phyloP scores from a whole-genome alignment of 169 alveolate genomes.

The Eimeria necatrix region DNA sequence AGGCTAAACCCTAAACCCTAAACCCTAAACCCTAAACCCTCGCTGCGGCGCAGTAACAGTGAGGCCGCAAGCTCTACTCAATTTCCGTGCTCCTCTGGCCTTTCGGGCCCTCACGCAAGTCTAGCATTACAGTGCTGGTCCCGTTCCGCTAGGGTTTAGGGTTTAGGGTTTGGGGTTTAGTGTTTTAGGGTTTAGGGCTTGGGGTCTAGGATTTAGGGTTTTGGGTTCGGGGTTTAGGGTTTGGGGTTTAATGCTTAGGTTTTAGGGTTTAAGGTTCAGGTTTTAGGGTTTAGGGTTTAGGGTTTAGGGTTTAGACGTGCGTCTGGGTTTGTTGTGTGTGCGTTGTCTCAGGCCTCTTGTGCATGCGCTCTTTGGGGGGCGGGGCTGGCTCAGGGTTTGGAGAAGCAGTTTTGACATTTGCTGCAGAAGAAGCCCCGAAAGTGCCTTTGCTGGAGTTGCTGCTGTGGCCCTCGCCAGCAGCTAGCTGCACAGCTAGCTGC shows the following conservation, averaged over 20 bases:
- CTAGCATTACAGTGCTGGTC: not conserved
- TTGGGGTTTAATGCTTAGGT: too few relatives aligned
- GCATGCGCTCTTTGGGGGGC: slow-evolving; percentile 70
- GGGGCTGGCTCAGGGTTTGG: slow-evolving; percentile 75
- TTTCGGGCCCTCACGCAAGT: not conserved
- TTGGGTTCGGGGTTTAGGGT: too few relatives aligned
- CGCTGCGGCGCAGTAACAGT: too few relatives aligned
- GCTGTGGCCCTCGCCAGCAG: slow-evolving; percentile 28
- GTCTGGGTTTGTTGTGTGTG: not conserved
- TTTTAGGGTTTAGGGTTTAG: slow-evolving; percentile 11
- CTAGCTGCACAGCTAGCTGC: slow-evolving; percentile 26
- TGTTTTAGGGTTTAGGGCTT: not conserved
- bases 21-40: not conserved
- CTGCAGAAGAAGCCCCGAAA: slow-evolving; percentile 43
- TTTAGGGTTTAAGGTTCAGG: too few relatives aligned
- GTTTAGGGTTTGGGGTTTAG: not conserved
- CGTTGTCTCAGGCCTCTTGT: slow-evolving; percentile 30
- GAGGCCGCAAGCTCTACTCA: too few relatives aligned
- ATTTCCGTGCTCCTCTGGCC: not conserved
- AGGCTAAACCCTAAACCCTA: slow-evolving; percentile 30
- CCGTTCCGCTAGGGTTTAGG: too few relatives aligned
- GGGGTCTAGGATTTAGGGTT: too few relatives aligned
- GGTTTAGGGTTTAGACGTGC: not conserved
- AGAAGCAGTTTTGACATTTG: not conserved
- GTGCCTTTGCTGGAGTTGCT: slow-evolving; percentile 8